Evolutionary conservation across 306 rosid genomes (phyloP), one percentile per base, ranked within the genome.

Genomic region (Quercus berberidifolia): DNA sequence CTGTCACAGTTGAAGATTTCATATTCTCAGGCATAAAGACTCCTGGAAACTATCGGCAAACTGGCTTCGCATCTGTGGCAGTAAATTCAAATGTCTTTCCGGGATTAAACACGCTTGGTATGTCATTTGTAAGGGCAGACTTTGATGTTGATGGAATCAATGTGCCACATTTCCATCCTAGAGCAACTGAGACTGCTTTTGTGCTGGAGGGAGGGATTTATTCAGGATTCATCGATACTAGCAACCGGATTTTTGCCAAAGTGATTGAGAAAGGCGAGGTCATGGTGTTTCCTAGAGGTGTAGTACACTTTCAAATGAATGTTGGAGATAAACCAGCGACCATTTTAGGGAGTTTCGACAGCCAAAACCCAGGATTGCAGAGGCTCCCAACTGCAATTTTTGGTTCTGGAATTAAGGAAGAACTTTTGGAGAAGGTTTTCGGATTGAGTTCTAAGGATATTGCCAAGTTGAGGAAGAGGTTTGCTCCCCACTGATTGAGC

Each of bases 201-300:
- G 99, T 92, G 73, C 85, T 90, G 52, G 87, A 90, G 74, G 99
- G 99, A 2, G 90, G 63, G 81, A 74, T 95, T 30, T 92, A 92
- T 69, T 89, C 98, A 7, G 99, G 99, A 23, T 91, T 95, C 81
- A 88, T 90, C 25, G 99, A 95, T 38, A 79, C 98, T 1, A 85
- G 82, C 74, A 88, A 91, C 89, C 79, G 52, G 87, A 51, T 95
- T 58, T 92, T 86, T 54, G 97, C 98, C 6, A 92, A 83, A 72
- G 93, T 95, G 77, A 80, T 92, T n/a, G 96, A 87, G 80, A 90
- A 89, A 83, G 98, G 99, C 11, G 98, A 92, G 84, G 97, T 92
- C 7, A 95, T 95, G 92, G 96, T 91, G 74, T 92, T 95, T 69
- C 99, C 98, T 12, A 92, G 87, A 81, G 98, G 98, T 20, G 25